Evolutionary conservation across 805 yeast genomes (phyloP), one percentile per base, ranked within the genome.

Genomic region (Wickerhamiella dianesei): DNA sequence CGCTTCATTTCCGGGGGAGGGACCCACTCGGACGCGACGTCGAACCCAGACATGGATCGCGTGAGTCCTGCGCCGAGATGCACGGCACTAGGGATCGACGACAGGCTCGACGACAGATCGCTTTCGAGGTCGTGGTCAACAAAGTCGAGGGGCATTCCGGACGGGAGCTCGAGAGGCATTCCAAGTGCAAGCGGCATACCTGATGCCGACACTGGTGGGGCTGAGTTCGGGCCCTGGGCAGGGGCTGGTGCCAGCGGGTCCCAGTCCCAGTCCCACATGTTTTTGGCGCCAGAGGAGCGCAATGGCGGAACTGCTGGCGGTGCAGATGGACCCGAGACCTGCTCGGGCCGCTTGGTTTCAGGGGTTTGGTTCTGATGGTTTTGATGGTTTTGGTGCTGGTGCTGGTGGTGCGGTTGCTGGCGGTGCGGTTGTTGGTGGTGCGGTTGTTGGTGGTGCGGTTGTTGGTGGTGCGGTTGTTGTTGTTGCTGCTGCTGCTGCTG

Each of bases 381-480:
- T n/a, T n/a, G 39, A 6, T 13, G 35, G 17, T 3, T n/a, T 18
- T n/a, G 43, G 13, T 20, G 43, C 6, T 6, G 29, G 6, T n/a
- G 32, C 8, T 20, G 49, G 18, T 18, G 21, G n/a, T 41, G 41
- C 17, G n/a, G 29, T 16, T 37, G 22, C 20, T 45, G 50, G 32
- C 44, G 52, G 43, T 44, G 32, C 1, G 39, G 37, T 13, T 46
- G 49, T 44, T 50, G 32, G 19, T 47, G 50, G 18, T 44, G 47
- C 45, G 18, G 40, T 9, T n/a, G 46, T 17, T 14, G 19, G 8
- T 36, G 39, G 45, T 45, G 48, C 4, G 16, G 44, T 21, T 35
- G 22, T 32, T 6, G 41, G 42, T 13, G 5, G 21, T 43, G 41
- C 44, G 51, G 45, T 4, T 59, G 59, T 49, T 62, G 39, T n/a